Evolutionary conservation across 768 basidiomycete species (phyloP).

Genomic region (Saitozyma sp.): DNA sequence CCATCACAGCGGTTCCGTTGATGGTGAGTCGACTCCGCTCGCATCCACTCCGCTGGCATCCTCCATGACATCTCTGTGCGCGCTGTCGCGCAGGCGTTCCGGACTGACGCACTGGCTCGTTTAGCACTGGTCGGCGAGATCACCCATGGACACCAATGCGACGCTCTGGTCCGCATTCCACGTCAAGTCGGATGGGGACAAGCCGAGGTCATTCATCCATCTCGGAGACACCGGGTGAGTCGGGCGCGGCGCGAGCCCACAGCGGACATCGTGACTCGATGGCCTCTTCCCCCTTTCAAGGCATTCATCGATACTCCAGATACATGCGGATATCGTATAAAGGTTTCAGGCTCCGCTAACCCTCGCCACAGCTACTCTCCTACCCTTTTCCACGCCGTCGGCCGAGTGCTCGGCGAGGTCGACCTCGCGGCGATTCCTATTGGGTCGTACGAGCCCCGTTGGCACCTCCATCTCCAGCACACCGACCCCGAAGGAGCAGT

Average conservation of each 20-base stretch:
- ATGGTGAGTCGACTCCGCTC: slow-evolving; percentile 30
- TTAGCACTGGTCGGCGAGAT: slow-evolving; percentile 49
- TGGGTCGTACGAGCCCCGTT: slow-evolving; percentile 49
- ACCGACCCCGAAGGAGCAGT: slow-evolving; percentile 50
- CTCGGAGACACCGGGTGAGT: slow-evolving; percentile 50
- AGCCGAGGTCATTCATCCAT: slow-evolving; percentile 43
- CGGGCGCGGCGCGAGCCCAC: not conserved
- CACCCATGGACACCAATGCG: slow-evolving; percentile 49
- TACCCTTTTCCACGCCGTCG: slow-evolving; percentile 46
- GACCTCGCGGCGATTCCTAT: slow-evolving; percentile 51
- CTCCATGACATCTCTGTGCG: not conserved
- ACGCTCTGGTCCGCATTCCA: slow-evolving; percentile 50
- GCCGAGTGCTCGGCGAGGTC: slow-evolving; percentile 42
- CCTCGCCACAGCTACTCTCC: slow-evolving; percentile 35
- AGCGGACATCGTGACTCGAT: not conserved
- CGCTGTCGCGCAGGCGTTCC: not conserved
- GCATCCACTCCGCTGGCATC: not conserved
- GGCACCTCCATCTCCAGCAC: slow-evolving; percentile 49
- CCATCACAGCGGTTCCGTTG: slow-evolving; percentile 43
- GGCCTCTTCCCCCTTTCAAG: no score
- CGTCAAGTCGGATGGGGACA: slow-evolving; percentile 28
- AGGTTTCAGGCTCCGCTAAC: no score
- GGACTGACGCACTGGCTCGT: no score
- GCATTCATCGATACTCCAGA: no score
- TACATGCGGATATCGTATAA: no score